These are phyloP conservation scores for Parmales sp. DNA, from an alignment of 108 stramenopile species.

Conservation along the genomic window DNA sequence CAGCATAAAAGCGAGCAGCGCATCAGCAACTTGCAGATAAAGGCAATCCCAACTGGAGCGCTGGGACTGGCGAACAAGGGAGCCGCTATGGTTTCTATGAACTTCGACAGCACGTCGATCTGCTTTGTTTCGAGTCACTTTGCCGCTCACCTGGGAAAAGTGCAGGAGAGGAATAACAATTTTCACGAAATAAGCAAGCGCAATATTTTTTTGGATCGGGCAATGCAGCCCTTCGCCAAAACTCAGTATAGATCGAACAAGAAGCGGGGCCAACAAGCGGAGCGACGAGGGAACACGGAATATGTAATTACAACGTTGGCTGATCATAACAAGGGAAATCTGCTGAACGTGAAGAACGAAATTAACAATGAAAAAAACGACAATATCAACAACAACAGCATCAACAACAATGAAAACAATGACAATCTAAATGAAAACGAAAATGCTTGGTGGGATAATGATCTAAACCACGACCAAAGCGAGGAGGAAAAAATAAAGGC, in stretches of 20 bases:
- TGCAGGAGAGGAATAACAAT: conserved; percentile 52
- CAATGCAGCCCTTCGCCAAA: neutral
- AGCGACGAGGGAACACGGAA: neutral
- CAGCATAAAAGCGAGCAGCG: conserved; percentile 42
- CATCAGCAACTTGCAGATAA: conserved; percentile 53
- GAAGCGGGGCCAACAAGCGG: neutral
- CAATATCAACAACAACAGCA: neutral
- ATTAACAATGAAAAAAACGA: neutral
- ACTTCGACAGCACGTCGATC: conserved; percentile 80
- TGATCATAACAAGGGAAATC: neutral
- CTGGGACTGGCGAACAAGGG: conserved; percentile 99
- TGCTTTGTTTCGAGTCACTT: conserved; percentile 92
- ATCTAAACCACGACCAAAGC: no score
- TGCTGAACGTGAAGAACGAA: neutral
- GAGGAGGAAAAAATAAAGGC: no score
- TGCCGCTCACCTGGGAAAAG: conserved; percentile 95
- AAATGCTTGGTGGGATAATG: no score
- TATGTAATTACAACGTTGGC: neutral
- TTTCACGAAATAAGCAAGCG: neutral
- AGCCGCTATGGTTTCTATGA: conserved; percentile 72
- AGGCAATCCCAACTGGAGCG: conserved; percentile 78
- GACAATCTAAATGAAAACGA: no score
- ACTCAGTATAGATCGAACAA: neutral
- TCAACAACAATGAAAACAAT: neutral
- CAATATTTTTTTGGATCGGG: neutral